Evolutionary conservation across 2,329 filamentous ascomycete species (phyloP), one percentile per base, ranked within the genome.

Genomic region (Aspergillus niger): DNA sequence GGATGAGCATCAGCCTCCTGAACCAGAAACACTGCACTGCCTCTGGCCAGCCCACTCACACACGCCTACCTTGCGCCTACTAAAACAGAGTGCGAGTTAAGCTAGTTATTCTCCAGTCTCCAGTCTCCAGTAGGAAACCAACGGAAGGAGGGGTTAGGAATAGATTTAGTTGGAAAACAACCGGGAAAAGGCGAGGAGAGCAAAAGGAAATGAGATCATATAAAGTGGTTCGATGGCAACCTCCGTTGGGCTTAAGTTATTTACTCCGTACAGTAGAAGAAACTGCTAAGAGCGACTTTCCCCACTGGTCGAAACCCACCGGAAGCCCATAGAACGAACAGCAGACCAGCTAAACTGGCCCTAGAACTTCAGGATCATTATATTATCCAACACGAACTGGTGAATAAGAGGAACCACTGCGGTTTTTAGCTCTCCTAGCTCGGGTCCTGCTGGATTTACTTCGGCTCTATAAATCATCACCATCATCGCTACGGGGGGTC

Each of bases 311-410:
- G 47, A 44, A 50, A 50, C 26, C 47, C 47, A 50, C 47, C n/a
- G 47, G 47, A 50, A 50, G 26, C 47, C 47, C 10, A 32, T 20
- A 50, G 47, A 50, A 50, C 47, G 47, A 32, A n/a, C 47, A 50
- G 47, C 28, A 50, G 22, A 28, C 44, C 44, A 28, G 22, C 44
- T 49, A 49, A 49, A 43, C 32, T 24, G 44, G 26, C 44, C 44
- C 44, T 49, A 49, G 44, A 49, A 20, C 24, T 10, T 30, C 26
- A 50, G 47, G 47, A 50, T 50, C 47, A n/a, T 32, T 28, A 50
- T 20, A 50, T 50, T 30, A 30, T 50, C 39, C 24, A 47, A 55
- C 53, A 55, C 53, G 39, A 55, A 55, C 53, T 47, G 39, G 53
- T 44, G 53, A 55, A 55, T 44, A 44, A 55, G 28, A 50, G 47